These are phyloP conservation scores for Pichia cephalocereana DNA, from an alignment of 805 yeast genomes.

Conservation along the genomic window DNA sequence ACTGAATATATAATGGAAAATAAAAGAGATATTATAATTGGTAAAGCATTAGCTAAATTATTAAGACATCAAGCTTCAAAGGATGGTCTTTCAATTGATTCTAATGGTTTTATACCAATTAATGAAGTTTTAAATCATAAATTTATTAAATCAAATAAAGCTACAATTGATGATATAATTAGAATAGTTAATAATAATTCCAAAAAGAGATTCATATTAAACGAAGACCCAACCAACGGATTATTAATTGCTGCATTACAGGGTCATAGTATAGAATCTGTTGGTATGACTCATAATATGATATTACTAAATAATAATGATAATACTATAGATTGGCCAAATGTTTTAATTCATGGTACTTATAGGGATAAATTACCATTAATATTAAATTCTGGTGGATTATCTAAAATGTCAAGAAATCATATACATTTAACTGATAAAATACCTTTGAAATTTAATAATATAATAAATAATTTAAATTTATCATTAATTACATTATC, in stretches of 20 bases:
- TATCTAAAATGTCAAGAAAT: slow-evolving; percentile 63
- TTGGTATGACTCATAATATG: slow-evolving; percentile 31
- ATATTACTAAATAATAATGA: slow-evolving; percentile 5
- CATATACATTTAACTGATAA: slow-evolving; percentile 82
- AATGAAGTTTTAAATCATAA: slow-evolving; percentile 45
- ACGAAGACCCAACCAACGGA: background rate
- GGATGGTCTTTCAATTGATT: slow-evolving; percentile 56
- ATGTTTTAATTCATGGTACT: slow-evolving; percentile 73
- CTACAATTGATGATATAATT: slow-evolving; percentile 48
- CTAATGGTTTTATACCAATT: slow-evolving; percentile 56
- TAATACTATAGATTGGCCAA: too few relatives aligned
- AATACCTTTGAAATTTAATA: slow-evolving; percentile 27
- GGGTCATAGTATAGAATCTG: slow-evolving; percentile 65
- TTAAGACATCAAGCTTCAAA: slow-evolving; percentile 79
- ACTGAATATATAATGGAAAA: too few relatives aligned
- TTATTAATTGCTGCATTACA: slow-evolving; percentile 74
- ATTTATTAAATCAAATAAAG: slow-evolving; percentile 45
- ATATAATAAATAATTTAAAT: background rate
- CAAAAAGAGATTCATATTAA: slow-evolving; percentile 56
- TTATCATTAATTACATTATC: background rate
- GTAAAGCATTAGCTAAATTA: slow-evolving; percentile 67
- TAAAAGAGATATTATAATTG: slow-evolving; percentile 30
- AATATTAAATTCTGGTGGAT: slow-evolving; percentile 46
- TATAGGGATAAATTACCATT: slow-evolving; percentile 34
- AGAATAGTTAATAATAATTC: slow-evolving; percentile 55